These are phyloP conservation scores for Aspergillus novoparasiticus DNA, from an alignment of 2,329 filamentous ascomycete genomes.

Conservation along the genomic window DNA sequence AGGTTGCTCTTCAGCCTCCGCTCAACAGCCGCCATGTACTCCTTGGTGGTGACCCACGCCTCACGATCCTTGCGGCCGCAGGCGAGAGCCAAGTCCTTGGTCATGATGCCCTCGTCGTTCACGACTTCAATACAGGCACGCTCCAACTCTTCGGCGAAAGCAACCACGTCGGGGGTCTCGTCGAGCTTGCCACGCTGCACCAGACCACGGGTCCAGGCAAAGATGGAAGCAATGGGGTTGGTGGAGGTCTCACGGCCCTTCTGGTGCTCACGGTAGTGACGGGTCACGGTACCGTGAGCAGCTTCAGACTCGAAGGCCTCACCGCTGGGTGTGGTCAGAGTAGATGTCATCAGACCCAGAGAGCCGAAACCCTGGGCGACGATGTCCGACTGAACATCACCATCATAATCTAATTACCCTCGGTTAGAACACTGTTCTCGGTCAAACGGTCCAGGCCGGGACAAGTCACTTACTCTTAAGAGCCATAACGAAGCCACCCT, in stretches of 20 bases:
- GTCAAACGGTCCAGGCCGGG: neutral
- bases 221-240: conserved; percentile 98
- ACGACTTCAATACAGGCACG: conserved; percentile 93
- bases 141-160: conserved; percentile 90
- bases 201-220: conserved; percentile 96
- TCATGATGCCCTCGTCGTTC: conserved; percentile 94
- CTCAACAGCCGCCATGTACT: conserved; percentile 94
- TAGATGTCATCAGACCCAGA: conserved; percentile 96
- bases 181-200: conserved; percentile 92
- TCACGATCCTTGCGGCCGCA: conserved; percentile 83
- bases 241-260: conserved; percentile 97
- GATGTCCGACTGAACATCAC: conserved; percentile 97
- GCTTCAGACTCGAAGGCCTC: conserved; percentile 98
- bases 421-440: conserved; percentile 14
- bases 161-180: conserved; percentile 84
- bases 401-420: conserved; percentile 80
- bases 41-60: conserved; percentile 86
- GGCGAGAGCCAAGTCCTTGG: conserved; percentile 95
- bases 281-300: conserved; percentile 95
- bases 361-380: conserved; percentile 98
- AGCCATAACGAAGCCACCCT: conserved; percentile 94
- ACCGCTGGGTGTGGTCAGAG: conserved; percentile 93
- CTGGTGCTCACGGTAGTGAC: conserved; percentile 98
- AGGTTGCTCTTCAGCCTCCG: conserved; percentile 78
- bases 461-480: conserved; percentile 76